Conservation (phyloP, 306 rosid species). For the Dalbergia oliveri region DNA sequence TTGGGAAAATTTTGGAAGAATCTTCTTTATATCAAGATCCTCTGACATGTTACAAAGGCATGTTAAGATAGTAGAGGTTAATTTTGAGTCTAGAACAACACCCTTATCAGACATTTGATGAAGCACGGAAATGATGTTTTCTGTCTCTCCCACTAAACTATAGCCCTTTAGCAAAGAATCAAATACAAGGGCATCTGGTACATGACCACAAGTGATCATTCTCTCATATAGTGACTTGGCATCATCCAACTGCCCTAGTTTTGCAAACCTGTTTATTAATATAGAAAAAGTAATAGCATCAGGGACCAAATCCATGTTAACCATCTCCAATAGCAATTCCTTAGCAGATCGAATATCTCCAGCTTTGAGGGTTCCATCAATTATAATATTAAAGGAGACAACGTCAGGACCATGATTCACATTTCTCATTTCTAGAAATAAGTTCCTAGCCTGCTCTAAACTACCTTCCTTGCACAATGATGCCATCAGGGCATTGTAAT, state of each 20-base stretch:
- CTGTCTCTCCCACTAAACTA: slow-evolving; percentile 57
- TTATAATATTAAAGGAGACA: slow-evolving; percentile 70
- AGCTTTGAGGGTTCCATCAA: slow-evolving; percentile 70
- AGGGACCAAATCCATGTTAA: slow-evolving; percentile 61
- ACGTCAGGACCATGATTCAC: slow-evolving; percentile 59
- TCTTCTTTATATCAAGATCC: slow-evolving; percentile 57
- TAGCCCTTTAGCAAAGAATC: slow-evolving; percentile 82
- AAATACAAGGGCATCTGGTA: slow-evolving; percentile 63
- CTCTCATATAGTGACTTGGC: slow-evolving; percentile 66
- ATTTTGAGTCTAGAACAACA: slow-evolving; percentile 66
- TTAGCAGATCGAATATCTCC: slow-evolving; percentile 70
- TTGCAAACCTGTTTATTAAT: slow-evolving; percentile 64
- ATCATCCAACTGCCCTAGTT: slow-evolving; percentile 71
- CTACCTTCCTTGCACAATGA: slow-evolving; percentile 77
- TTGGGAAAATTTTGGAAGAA: slow-evolving; percentile 68
- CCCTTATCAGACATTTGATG: slow-evolving; percentile 72
- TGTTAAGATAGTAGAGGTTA: slow-evolving; percentile 69
- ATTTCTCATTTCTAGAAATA: slow-evolving; percentile 72
- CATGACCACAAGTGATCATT: slow-evolving; percentile 68
- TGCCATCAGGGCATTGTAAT: slow-evolving; percentile 70
- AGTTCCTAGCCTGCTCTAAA: slow-evolving; percentile 73
- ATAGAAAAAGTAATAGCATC: slow-evolving; percentile 69
- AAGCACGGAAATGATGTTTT: slow-evolving; percentile 66
- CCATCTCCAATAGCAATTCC: slow-evolving; percentile 67
- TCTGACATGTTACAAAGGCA: slow-evolving; percentile 64